Base-by-base conservation (phyloP, 129 eudicot species). In the Calendula officinalis region DNA sequence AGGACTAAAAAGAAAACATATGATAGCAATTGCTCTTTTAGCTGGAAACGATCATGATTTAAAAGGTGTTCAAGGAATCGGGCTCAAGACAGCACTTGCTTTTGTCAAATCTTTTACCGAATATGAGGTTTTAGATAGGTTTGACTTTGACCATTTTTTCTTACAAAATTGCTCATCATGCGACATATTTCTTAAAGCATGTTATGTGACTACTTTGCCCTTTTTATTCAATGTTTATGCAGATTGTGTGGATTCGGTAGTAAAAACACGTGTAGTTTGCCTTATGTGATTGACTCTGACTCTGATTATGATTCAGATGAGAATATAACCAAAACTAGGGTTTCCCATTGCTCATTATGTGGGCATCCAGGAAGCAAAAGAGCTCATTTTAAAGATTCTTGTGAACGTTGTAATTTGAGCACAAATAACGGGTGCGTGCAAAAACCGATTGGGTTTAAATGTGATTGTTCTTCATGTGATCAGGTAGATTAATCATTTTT, bases 351-450 rank as follows among this genome's bases (percentile, higher is more conserved):
- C 73, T 94, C 95, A 4, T 53, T 85, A 50, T 94, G 99, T 74
- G 99, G 99, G 52, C 99, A 94, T 80, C 99, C 99, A 10, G 99
- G 99, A 43, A 88, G 76, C 82, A 94, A 86, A 72, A 86, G 77
- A 68, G 66, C 76, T 54, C 99, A 94, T 72, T 40, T 75, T 14
- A 83, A 78, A 66, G 81, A 68, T 61, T 64, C 90, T 48, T 88
- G 97, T 72, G 77, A 77, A 67, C 47, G 39, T 68, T 94, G 99
- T 70, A 64, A 51, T 72, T 73, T 80, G 16, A 72, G 32, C 68
- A 17, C 69, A 30, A 66, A 62, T 15, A 58, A 68, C 52, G 81
- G 82, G 62, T 94, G 99, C 74, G 14, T 22, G 32, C 76, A 48
- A 52, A 94, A 88, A 74, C 84, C 90, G 0, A 48, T 60, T 41